Percentiles rank a stretch among this genome's conserved stretches.
Conservation (phyloP, 352 stramenopile genomes). For the Peronospora tabacina region DNA sequence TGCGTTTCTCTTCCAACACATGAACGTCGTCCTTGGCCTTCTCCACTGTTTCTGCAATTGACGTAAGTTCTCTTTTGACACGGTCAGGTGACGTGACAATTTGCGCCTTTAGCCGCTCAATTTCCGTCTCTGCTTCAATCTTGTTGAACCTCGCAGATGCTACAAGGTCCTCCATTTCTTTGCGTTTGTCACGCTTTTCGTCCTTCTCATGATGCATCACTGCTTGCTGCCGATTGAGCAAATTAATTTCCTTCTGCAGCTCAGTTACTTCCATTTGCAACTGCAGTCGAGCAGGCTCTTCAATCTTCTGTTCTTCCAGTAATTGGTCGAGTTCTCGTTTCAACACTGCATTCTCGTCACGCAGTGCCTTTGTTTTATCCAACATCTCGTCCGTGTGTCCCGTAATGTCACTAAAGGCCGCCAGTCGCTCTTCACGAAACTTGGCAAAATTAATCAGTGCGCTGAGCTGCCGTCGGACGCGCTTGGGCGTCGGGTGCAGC, state of each 20-base stretch:
- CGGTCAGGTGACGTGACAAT: slow-evolving; percentile 89
- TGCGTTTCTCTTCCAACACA: slow-evolving; percentile 54
- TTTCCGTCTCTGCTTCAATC: slow-evolving; percentile 74
- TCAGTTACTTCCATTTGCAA: slow-evolving; percentile 75
- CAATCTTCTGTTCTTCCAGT: slow-evolving; percentile 39
- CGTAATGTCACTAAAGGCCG: slow-evolving; percentile 74
- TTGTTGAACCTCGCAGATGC: slow-evolving; percentile 61
- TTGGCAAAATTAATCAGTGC: slow-evolving; percentile 97
- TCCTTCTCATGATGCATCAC: slow-evolving; percentile 76
- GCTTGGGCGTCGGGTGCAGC: slow-evolving; percentile 76
- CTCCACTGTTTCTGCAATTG: slow-evolving; percentile 54
- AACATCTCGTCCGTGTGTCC: slow-evolving; percentile 60
- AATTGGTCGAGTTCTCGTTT: slow-evolving; percentile 58
- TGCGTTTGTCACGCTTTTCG: slow-evolving; percentile 71
- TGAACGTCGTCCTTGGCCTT: slow-evolving; percentile 59
- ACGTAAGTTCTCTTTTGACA: slow-evolving; percentile 64
- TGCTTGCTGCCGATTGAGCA: slow-evolving; percentile 86
- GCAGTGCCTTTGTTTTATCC: slow-evolving; percentile 35
- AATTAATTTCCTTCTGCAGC: slow-evolving; percentile 85
- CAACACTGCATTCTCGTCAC: slow-evolving; percentile 56
- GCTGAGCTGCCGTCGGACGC: slow-evolving; percentile 89
- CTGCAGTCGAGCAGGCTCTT: slow-evolving; percentile 53
- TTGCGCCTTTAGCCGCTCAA: slow-evolving; percentile 66
- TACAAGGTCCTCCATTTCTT: slow-evolving; percentile 78
- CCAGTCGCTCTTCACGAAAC: slow-evolving; percentile 91